Evolutionary conservation across 371 early-diverging fungal genomes (phyloP), one percentile per base, ranked within the genome.

Genomic region (Mortierella sp.): DNA sequence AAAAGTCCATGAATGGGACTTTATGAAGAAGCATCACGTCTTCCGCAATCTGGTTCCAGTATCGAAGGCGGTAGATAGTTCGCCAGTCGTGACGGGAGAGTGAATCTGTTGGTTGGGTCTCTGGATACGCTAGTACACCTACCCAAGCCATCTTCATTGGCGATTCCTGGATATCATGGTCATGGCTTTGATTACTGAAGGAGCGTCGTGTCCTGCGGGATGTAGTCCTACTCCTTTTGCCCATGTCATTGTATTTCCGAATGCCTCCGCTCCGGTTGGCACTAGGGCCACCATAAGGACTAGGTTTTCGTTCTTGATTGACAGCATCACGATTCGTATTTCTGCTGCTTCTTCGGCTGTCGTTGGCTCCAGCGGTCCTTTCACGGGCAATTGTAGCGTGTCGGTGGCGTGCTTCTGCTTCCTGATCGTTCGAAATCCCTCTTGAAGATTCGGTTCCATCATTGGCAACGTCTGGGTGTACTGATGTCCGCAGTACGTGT

Each of bases 21-120:
- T 52, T 56, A 25, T 63, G 53, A 40, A 67, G 51, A 44, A 67
- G 51, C 74, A 74, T 74, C 54, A 74, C 74, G 39, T 67, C 68
- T 45, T 74, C 74, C 1, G 74, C 64, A 19, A 74, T 63, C 63
- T 67, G 54, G 60, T 74, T 74, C 68, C 68, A 68, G 57, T 67
- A 64, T 6, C 76, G 68, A 5, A 68, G 57, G 16, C 74, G 67
- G n/a, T 74, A 74, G 29, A 63, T 60, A 24, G 76, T 60, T 1
- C 69, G 68, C 69, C 76, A 68, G 55, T 74, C 76, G 24, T 67
- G 68, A 19, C 51, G 50, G 28, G 25, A 24, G 22, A 59, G 14
- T 10, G 49, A 3, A 28, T 68, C 69, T 0, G 31, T 41, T 0
- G 61, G 28, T 22, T 60, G 60, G 0, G 58, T 64, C 61, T 74